Evolutionary conservation across 352 stramenopile genomes (phyloP).

Genomic region (Thraustochytrium sp.): DNA sequence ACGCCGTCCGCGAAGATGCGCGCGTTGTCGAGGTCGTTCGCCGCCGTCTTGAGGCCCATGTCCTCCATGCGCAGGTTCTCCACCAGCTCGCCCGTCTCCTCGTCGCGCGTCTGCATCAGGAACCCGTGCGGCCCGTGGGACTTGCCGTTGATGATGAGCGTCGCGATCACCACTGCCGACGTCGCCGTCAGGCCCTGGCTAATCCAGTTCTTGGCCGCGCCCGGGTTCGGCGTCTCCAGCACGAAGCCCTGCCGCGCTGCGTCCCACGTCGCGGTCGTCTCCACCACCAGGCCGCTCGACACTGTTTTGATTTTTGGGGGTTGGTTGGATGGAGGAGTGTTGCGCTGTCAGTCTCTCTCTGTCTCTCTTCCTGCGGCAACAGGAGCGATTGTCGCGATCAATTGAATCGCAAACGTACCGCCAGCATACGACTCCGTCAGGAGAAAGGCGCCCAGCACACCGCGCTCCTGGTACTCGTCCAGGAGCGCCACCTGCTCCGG

Average conservation of each 20-base stretch:
- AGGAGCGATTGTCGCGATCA: too few species aligned
- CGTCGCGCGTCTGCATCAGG: constrained; percentile 50
- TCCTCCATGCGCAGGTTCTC: constrained; percentile 48
- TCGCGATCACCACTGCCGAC: constrained; percentile 50
- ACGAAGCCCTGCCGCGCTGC: constrained; percentile 47
- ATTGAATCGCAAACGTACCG: too few species aligned
- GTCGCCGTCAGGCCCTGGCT: constrained; percentile 43
- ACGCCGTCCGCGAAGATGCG: constrained; percentile 52
- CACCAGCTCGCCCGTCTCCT: constrained; percentile 46
- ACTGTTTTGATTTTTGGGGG: too few species aligned
- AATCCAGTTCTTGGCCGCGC: constrained; percentile 56
- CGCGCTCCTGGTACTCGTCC: constrained; percentile 44
- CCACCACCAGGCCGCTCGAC: constrained; percentile 50
- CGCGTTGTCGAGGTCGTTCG: constrained; percentile 55
- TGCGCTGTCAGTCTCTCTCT: too few species aligned
- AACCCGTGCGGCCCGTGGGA: constrained; percentile 51
- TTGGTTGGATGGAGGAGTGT: too few species aligned
- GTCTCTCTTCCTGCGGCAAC: too few species aligned
- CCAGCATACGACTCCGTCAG: constrained; percentile 54
- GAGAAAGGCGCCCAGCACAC: constrained; percentile 52
- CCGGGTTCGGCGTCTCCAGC: constrained; percentile 50
- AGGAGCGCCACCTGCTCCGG: constrained; percentile 46
- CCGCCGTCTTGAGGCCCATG: constrained; percentile 52
- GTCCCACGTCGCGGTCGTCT: constrained; percentile 50
- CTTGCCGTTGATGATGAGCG: constrained; percentile 49